Base-by-base conservation (phyloP, 2,329 filamentous ascomycete species). In the Pestalotiopsis sp. region DNA sequence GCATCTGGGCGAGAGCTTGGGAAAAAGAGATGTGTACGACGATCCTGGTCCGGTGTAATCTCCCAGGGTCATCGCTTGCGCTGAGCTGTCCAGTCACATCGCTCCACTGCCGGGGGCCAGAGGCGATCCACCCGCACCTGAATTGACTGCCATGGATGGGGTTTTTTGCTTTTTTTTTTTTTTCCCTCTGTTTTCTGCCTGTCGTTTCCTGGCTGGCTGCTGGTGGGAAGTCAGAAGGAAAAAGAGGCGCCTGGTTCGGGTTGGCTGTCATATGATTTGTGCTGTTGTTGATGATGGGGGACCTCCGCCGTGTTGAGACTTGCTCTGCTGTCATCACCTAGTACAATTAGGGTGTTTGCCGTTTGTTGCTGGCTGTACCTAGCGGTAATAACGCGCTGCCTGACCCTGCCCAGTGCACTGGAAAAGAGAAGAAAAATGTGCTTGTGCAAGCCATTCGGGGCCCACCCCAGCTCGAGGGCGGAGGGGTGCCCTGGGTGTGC, bases 31-130 rank as follows among this genome's bases (percentile, higher is more conserved):
- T 52, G 60, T 66, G 65, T 66, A 57, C 65, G 48, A 61, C 58
- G 35, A 65, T 70, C 72, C 72, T 72, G 63, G 73, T 72, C 71
- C 68, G 65, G 70, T 66, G 72, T 59, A 74, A 74, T 74, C 73
- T 74, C 73, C 72, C 72, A 64, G 69, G 67, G 66, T 73, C 62
- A 35, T 73, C 72, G 73, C 73, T 73, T 73, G 65, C 26, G 57
- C 35, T 52, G 64, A 20, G 22, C 30, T 38, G 58, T 38, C 65
- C 65, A 62, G n/a, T 66, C 65, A 66, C 30, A 35, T 30, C 64
- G 20, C 64, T 55, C 39, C 44, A 52, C 57, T 52, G 44, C 44
- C 65, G 65, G 26, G 26, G 56, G 22, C 56, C 56, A 26, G 56
- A 58, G 56, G 22, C 26, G 56, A 22, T 55, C 64, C 52, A 65